Evolutionary conservation across 2,329 filamentous ascomycete species (phyloP), one percentile per base, ranked within the genome.

Genomic region (Teratosphaeria pseudoeucalypti): DNA sequence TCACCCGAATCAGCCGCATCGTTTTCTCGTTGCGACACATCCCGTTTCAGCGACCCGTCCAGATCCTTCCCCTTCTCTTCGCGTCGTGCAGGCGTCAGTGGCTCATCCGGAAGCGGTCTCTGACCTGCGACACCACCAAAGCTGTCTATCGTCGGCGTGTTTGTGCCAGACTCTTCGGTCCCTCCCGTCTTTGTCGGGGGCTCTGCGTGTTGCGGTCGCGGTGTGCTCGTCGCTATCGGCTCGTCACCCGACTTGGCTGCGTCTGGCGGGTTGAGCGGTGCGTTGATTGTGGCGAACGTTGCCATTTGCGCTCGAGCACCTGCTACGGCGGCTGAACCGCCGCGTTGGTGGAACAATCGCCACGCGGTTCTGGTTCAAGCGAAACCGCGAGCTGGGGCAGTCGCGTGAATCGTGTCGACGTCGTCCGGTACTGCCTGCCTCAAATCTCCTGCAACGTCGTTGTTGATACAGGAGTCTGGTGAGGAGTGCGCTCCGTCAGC

Each of bases 71-170:
- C 29, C n/a, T 39, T 58, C 43, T 63, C 62, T 57, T 59, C 57
- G 9, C 49, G 29, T 27, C 58, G 63, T 16, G 58, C 62, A 14
- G 65, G 63, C 11, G 62, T 67, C 26, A 62, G 37, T 26, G 66
- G 66, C 27, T 68, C 66, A 29, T 67, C 64, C 39, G 69, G 78
- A 14, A 81, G 67, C 14, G 78, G 75, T 64, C 74, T 73, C 66
- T 80, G 79, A 29, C 74, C 76, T 29, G 73, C 68, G 34, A 80
- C 65, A 32, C 77, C 78, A 32, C 70, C 73, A 68, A 81, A 81
- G 65, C 72, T 78, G 60, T 76, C 74, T 71, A 83, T 81, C 29
- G 86, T 89, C 0, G 87, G 86, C 2, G 87, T 89, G 61, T 81
- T 76, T 62, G 83, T 81, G 61, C 71, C 60, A 52, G 67, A 71